phyloP scores from a whole-genome alignment of 164 flowering plant species.

The Houttuynia cordata region DNA sequence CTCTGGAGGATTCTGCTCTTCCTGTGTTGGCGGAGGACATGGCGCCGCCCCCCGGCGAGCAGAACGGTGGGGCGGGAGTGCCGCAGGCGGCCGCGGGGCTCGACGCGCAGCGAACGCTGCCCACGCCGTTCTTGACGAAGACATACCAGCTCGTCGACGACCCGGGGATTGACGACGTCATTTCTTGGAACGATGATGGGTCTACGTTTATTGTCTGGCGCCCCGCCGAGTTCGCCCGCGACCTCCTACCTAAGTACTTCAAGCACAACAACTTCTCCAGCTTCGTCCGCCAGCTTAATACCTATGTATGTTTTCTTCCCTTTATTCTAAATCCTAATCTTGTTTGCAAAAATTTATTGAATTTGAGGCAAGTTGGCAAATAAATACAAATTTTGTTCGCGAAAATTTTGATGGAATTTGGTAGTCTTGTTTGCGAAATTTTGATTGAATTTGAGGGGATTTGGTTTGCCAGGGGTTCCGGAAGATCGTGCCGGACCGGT shows the following conservation, averaged over 20 bases:
- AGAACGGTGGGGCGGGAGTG: slow-evolving; percentile 7
- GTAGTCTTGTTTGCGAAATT: too few relatives aligned
- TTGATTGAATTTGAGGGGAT: neutral
- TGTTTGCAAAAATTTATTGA: too few relatives aligned
- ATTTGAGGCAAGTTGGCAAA: too few relatives aligned
- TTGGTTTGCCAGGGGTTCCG: slow-evolving; percentile 20
- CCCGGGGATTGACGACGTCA: slow-evolving; percentile 24
- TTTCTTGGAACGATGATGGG: slow-evolving; percentile 30
- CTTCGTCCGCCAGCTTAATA: slow-evolving; percentile 30
- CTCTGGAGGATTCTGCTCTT: too few relatives aligned
- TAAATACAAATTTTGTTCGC: too few relatives aligned
- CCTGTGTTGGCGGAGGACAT: slow-evolving; percentile 10
- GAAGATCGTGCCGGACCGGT: slow-evolving; percentile 29
- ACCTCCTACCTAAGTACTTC: slow-evolving; percentile 24
- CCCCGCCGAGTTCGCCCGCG: slow-evolving; percentile 19
- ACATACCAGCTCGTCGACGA: slow-evolving; percentile 32
- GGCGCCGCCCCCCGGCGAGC: slow-evolving; percentile 18
- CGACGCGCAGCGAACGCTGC: slow-evolving; percentile 17
- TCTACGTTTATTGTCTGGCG: slow-evolving; percentile 27
- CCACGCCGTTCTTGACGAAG: slow-evolving; percentile 27
- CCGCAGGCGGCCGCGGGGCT: slow-evolving; percentile 6
- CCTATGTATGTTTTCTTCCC: slow-evolving; percentile 12
- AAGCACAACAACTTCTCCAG: slow-evolving; percentile 26
- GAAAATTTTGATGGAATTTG: too few relatives aligned
- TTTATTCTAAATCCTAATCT: too few relatives aligned